Base-by-base conservation (phyloP, 352 stramenopile species). In the Globisporangium rhizosaccharum region DNA sequence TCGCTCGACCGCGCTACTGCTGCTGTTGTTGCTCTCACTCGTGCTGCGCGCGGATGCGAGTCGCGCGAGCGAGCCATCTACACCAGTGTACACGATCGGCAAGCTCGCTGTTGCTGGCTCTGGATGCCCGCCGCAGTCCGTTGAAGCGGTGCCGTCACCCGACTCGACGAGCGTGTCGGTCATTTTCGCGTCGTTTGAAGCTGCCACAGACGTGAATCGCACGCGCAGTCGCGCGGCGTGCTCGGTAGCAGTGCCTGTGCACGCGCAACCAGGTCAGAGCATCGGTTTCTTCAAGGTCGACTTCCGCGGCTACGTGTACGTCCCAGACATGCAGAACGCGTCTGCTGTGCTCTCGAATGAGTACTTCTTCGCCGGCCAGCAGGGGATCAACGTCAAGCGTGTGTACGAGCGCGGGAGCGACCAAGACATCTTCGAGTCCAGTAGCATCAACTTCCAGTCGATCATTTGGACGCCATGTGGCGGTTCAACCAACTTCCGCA, bases 201-300 rank as follows among this genome's bases (percentile, higher is more conserved):
- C 14, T 2, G 56, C 58, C 14, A 66, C 56, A 1, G 9, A 20
- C 5, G 47, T 10, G n/a, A 36, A 28, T 12, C 52, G 7, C 17
- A 51, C 51, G 11, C 62, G 56, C 28, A 44, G 47, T 15, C 62
- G 62, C 25, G 14, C 23, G 25, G 53, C 70, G 26, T 77, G 70
- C 58, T 63, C 59, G 23, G 50, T 77, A 23, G 67, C 58, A 0
- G 20, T 77, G 17, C 70, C 67, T 1, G 52, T 77, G 6, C 23
- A 71, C n/a, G 63, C 52, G n/a, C 39, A 36, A 8, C 52, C 46
- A 14, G 59, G 52, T 1, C 54, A 61, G 28, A 63, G 60, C 10
- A 62, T 77, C 23, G 70, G 70, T 8, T 59, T 77, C 36, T 77
- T 71, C 56, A 55, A 68, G 50, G 64, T 75, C 26, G 70, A 77